Base-by-base conservation (phyloP, 768 basidiomycete genomes). In the Tephrocybe rancida region DNA sequence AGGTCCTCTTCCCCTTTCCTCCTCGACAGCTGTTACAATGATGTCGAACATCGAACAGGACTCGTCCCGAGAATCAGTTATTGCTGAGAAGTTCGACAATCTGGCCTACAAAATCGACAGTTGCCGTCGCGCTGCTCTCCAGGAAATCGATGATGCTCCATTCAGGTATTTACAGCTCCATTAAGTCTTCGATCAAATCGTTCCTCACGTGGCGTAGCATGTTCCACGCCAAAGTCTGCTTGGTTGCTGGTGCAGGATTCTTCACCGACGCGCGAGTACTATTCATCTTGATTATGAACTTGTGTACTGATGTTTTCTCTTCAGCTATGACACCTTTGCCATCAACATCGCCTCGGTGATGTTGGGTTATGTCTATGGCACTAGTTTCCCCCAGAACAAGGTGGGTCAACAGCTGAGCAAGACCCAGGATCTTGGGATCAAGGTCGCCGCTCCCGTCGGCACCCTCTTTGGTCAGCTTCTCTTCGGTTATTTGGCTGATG, bases 261-360 rank as follows among this genome's bases (percentile, higher is more conserved):
- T 95, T 94, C 78, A 93, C 93, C 45, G 92, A 91, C 72, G 85
- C 87, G 82, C 85, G 59, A 61, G 81, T 69, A 16, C 35, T 37
- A 14, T 35, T 19, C 14, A 27, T 46, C 30, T 41, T 9, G n/a
- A 41, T 41, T 52, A 43, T 48, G 22, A 21, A 22, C 50, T 4
- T 51, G n/a, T 37, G 29, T 19, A 39, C 29, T 27, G 38, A 21
- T 27, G 48, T 13, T 38, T 19, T 26, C 26, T 25, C 6, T n/a
- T 5, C 50, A 83, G 83, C 54, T 91, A 91, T 63, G 92, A 93
- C 57, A 87, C 95, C 54, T 97, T 95, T 63, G 89, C 91, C 7
- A 95, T 95, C 72, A 92, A 87, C 69, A 90, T 95, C 41, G 92
- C 84, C 1, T 83, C 88, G 0, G 76, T 77, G 0, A 95, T 95